Evolutionary conservation across 2,329 filamentous ascomycete species (phyloP), one percentile per base, ranked within the genome.

Genomic region (Alternaria novae-zelandiae): DNA sequence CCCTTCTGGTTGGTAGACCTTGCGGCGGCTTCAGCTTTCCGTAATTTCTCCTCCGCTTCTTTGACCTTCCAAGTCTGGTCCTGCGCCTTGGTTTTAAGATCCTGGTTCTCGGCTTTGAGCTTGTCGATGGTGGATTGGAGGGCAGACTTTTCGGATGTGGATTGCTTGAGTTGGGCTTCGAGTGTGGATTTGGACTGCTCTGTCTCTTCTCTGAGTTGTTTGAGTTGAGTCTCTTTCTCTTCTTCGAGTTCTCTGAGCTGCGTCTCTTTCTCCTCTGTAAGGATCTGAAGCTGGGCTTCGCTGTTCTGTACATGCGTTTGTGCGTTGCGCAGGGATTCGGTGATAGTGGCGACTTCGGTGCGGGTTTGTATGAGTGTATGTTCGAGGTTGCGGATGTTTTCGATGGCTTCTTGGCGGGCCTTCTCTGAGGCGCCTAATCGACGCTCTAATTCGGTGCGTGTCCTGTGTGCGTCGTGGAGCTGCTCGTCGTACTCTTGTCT

Each of bases 31-130:
- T 50, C 47, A 12, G 47, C 47, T 28, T 50, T 50, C 0, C 25
- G n/a, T 0, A 49, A 7, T 17, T 83, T 85, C 47, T 85, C 78
- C 54, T 84, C 82, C 13, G 80, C 80, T 50, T 86, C 84, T 44
- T 82, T 83, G 45, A 81, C 74, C 59, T 83, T 79, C 77, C 77
- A 80, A 2, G 72, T 76, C 50, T 76, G 69, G 17, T 79, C 82
- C 68, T 83, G 82, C 20, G 82, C 74, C 57, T 86, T 83, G 20
- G 83, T 82, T 15, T 73, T 74, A 12, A 73, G 61, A 1, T 68
- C 64, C 9, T 70, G 70, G 32, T 64, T 59, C 12, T 69, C 64
- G 4, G 60, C 32, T 21, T 68, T 70, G 11, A 70, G 59, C 5
- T 66, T 67, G 2, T 71, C 57, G 15, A 72, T 43, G 1, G 30